phyloP scores from a whole-genome alignment of 768 basidiomycete genomes.

The Tulasnella sp. region DNA sequence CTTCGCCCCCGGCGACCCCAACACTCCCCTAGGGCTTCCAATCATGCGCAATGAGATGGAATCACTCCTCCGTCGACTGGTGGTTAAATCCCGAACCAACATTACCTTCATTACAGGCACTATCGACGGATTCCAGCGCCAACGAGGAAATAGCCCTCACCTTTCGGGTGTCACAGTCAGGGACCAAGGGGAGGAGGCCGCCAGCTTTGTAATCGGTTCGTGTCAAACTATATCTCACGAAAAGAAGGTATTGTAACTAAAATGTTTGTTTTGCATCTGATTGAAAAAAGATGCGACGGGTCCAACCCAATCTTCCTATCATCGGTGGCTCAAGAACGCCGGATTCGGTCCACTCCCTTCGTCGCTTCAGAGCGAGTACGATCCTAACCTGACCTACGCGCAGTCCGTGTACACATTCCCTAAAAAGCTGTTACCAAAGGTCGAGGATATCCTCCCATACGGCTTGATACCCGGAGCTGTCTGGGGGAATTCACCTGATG shows the following conservation, averaged over 20 bases:
- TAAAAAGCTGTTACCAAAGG: not conserved
- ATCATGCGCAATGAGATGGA: slow-evolving; percentile 24
- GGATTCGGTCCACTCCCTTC: slow-evolving; percentile 18
- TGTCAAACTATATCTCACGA: too few relatives aligned
- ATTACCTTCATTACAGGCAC: slow-evolving; percentile 25
- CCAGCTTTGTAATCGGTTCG: too few relatives aligned
- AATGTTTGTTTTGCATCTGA: slow-evolving; percentile 24
- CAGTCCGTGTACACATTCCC: too few relatives aligned
- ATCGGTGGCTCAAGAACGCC: slow-evolving; percentile 24
- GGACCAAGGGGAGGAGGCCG: slow-evolving; percentile 5
- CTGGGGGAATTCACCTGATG: not conserved
- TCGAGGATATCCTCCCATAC: not conserved
- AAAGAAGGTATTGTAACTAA: too few relatives aligned
- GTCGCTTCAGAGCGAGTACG: slow-evolving; percentile 21
- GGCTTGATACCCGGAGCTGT: not conserved
- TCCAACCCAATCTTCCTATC: slow-evolving; percentile 22
- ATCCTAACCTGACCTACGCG: slow-evolving; percentile 20
- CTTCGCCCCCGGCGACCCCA: too few relatives aligned
- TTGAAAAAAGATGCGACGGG: slow-evolving; percentile 33
- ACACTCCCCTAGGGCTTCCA: too few relatives aligned
- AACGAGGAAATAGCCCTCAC: slow-evolving; percentile 15
- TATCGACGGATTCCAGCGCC: slow-evolving; percentile 24
- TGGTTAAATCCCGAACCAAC: slow-evolving; percentile 22
- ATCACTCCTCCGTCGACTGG: slow-evolving; percentile 27
- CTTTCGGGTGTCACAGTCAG: slow-evolving; percentile 16